Evolutionary conservation across 176 grass and related monocot genomes (phyloP), one percentile per base, ranked within the genome.

Genomic region (Oryza longistaminata): DNA sequence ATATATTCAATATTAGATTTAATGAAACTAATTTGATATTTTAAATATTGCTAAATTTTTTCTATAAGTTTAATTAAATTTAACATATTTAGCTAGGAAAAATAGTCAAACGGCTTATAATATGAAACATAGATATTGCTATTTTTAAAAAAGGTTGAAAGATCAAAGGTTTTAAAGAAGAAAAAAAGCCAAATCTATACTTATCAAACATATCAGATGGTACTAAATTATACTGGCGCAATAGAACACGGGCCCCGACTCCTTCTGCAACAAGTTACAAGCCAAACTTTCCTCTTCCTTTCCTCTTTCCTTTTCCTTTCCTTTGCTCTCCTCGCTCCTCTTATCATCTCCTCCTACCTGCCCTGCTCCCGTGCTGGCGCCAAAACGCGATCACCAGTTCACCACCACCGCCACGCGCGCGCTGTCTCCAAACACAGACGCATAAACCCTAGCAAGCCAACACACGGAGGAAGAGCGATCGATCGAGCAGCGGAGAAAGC

Each of bases 341-440:
- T 71, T 68, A 64, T 70, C 67, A 81, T 55, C 71, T 61, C 68
- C 75, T 70, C 73, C 75, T 62, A 37, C 24, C 55, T 24, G 60
- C 37, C 29, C 29, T 66, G 6, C 22, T 43, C 67, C 17, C 42
- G 43, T 15, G 64, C 24, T 81, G 34, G 70, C 74, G 46, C 22
- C 67, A 13, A 24, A 79, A 73, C 62, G 31, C 27, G 80, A 58
- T 78, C 37, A 35, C 34, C 34, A 35, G 37, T 6, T 39, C 37
- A 78, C 49, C 34, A 35, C 34, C 66, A 29, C 66, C 77, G 15
- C 16, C 64, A 60, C 78, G 48, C 50, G 29, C 29, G 29, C 29
- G 29, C 58, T 71, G 13, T 60, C 33, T 79, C 78, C 50, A 2
- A 69, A 22, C 55, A 43, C 27, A 50, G 19, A 68, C 44, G 6